These are phyloP conservation scores for Aspergillus hancockii DNA, from an alignment of 495 filamentous ascomycete genomes.

Conservation along the genomic window DNA sequence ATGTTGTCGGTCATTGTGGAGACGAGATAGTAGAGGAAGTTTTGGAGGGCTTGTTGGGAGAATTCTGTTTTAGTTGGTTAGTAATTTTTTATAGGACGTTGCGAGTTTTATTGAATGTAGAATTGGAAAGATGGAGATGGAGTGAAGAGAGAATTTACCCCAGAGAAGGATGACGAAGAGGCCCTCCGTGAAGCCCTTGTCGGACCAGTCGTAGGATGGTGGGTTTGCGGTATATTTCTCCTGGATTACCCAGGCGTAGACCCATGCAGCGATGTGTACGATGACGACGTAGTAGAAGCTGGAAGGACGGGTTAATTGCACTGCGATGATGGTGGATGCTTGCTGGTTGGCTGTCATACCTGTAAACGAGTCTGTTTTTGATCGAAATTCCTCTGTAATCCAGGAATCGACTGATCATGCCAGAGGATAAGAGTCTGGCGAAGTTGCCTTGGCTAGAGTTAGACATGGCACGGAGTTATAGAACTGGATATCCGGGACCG, in stretches of 20 bases:
- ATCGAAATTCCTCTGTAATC: conserved; percentile 40
- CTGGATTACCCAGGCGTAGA: conserved; percentile 52
- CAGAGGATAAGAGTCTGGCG: conserved; percentile 33
- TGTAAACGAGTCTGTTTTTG: conserved; percentile 41
- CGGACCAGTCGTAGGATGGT: conserved; percentile 44
- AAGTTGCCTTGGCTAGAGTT: conserved; percentile 27
- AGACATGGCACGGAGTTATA: neutral
- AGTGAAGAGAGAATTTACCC: conserved; percentile 22
- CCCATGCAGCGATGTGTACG: conserved; percentile 45
- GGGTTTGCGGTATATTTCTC: conserved; percentile 45
- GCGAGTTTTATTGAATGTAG: neutral
- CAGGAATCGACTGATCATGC: conserved; percentile 42
- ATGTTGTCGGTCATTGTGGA: conserved; percentile 56
- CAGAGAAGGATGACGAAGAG: conserved; percentile 50
- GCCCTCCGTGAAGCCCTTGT: conserved; percentile 44
- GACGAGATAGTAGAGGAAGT: conserved; percentile 61
- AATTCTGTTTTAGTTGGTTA: conserved; percentile 27
- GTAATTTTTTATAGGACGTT: conserved; percentile 5
- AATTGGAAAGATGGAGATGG: no score
- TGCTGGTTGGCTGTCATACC: conserved; percentile 13
- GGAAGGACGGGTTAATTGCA: neutral
- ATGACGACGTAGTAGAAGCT: conserved; percentile 46
- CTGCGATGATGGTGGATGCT: neutral
- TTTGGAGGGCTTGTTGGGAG: conserved; percentile 47
- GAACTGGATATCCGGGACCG: no score